Base-by-base conservation (phyloP, 2,329 filamentous ascomycete species). In the Trichoderma sp. region DNA sequence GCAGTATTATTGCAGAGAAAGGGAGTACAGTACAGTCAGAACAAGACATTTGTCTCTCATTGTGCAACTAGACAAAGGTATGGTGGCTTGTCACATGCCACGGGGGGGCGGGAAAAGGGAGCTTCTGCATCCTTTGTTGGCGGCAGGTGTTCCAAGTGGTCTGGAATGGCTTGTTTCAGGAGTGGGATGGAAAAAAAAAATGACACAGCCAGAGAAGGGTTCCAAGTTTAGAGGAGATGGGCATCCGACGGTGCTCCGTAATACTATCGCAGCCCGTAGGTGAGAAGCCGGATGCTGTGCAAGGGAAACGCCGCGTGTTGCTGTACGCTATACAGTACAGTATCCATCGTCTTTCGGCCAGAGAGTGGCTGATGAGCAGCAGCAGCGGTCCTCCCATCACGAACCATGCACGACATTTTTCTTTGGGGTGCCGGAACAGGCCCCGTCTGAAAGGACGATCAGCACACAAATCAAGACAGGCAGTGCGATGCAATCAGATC, bases 371-470 rank as follows among this genome's bases (percentile, higher is more conserved):
- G 34, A 64, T 64, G 60, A 42, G 50, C 35, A 64, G 22, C 50
- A n/a, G n/a, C n/a, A n/a, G n/a, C n/a, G n/a, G 50, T 54, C 32
- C 48, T 12, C 45, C 60, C n/a, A 64, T 56, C 35, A 64, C 52
- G 35, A 54, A 37, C 27, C 48, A 39, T 45, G 60, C 60, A 64
- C 60, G 60, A 56, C 60, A 56, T 56, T 50, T 50, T 48, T 56
- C 35, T 50, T 48, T 35, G 42, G 58, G 35, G 58, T 61, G 27
- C 58, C 58, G 29, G 42, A 61, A 22, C 42, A 25, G 27, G 42
- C 19, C 19, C 50, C 48, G 35, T 34, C 39, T 22, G n/a, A 42
- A 42, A 17, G n/a, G n/a, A n/a, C 27, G n/a, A 56, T 39, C 50
- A 54, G 50, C 37, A 19, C 45, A 27, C 58, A 45, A 45, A 32